Evolutionary conservation across 345 rosid species (phyloP).

Genomic region (Citrus glauca): DNA sequence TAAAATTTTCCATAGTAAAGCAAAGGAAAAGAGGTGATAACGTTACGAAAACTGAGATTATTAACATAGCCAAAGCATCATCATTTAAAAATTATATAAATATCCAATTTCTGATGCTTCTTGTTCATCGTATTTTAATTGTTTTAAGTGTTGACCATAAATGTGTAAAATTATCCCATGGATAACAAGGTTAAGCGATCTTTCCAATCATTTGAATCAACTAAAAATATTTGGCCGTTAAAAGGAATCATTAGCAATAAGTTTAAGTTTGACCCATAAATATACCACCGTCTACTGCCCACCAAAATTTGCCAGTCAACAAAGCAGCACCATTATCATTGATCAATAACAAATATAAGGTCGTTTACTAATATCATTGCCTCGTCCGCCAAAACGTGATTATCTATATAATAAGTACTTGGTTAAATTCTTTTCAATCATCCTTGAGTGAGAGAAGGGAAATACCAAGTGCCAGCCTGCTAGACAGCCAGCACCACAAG

Average conservation of each 20-base stretch:
- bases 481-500: slow-evolving; percentile 7
- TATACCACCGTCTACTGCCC: slow-evolving; percentile 4
- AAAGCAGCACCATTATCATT: not conserved
- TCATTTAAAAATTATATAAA: no score
- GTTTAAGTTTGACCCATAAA: slow-evolving; percentile 2
- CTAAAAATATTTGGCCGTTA: not conserved
- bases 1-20: no score
- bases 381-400: not conserved
- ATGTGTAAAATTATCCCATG: not conserved
- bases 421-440: not conserved
- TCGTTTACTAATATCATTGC: slow-evolving; percentile 1
- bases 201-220: slow-evolving; percentile 3
- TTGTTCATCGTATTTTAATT: no score
- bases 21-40: no score
- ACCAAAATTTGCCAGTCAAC: slow-evolving; percentile 1
- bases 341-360: not conserved
- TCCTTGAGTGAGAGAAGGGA: not conserved
- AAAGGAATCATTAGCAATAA: slow-evolving; percentile 9
- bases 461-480: not conserved
- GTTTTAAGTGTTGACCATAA: not conserved
- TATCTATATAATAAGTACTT: not conserved
- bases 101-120: no score
- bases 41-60: no score
- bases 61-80: no score
- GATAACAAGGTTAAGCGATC: not conserved